Evolutionary conservation across 2,329 filamentous ascomycete species (phyloP), one percentile per base, ranked within the genome.

Genomic region (Cryphonectria parasitica): DNA sequence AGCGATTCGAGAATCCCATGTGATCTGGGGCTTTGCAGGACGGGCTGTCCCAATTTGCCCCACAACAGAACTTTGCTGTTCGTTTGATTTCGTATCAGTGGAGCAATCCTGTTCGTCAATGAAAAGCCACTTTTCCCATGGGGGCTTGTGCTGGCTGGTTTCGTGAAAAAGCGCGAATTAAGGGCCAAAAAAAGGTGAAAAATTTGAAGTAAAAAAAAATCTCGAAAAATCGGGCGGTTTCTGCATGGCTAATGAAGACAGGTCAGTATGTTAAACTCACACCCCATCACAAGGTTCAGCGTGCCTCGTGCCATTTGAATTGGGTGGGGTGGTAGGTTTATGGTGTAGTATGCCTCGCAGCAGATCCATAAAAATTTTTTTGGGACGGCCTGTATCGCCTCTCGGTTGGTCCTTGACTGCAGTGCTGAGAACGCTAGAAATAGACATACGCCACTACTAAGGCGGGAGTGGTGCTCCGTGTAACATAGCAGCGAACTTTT

Each of bases 1-100:
- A 64, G 63, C 63, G 63, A 25, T 52, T 64, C 41, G 25, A 64
- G 63, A 28, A 64, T 17, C 43, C 43, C 63, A 34, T 45, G 63
- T 34, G 13, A 15, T 34, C 10, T 58, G 54, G 54, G 45, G 54
- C 28, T 58, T 58, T 19, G 54, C 13, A 58, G 34, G 54, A 58
- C 28, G 54, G 25, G 31, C 54, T 28, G 25, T 34, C 58, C 58
- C 17, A 39, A 36, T 39, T 39, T 61, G 58, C 58, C 58, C 58
- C 58, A 61, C 31, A 36, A 39, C n/a, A 61, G 58, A 61, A 61
- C 10, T 39, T 61, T 39, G 58, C 58, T 39, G 34, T 61, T 61
- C 58, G 58, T 61, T 31, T 61, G 54, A 58, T 31, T 58, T 58
- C 54, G 54, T 61, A 61, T 61, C 58, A 25, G 58, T 61, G 58